A percentile compares a stretch with the other conserved stretches of the same genome.
Evolutionary conservation across 1,284 basidiomycete species (phyloP).

Genomic region (Sporisorium graminicola): DNA sequence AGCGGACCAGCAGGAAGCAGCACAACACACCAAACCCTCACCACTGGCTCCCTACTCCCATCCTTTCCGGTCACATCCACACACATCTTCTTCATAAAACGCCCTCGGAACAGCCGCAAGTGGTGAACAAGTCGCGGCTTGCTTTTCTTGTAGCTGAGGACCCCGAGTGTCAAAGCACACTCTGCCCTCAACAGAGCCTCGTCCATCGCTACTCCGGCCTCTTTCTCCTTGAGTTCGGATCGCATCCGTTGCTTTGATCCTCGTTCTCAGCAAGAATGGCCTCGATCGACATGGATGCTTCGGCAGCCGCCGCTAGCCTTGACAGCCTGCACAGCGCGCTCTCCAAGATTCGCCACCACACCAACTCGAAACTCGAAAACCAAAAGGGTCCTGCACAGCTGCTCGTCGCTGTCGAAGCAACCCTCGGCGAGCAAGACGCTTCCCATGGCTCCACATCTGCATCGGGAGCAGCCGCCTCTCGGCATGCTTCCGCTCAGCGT

Average conservation of each 20-base stretch:
- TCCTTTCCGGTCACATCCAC: background rate
- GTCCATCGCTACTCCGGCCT: background rate
- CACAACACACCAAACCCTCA: too few relatives aligned
- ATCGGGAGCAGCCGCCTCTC: constrained; percentile 77
- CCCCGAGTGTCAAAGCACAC: background rate
- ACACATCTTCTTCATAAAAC: background rate
- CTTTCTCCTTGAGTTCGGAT: background rate
- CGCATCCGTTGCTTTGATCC: background rate
- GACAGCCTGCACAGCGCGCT: constrained; percentile 55
- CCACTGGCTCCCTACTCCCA: too few relatives aligned
- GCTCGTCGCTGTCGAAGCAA: constrained; percentile 87
- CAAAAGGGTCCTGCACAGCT: constrained; percentile 92
- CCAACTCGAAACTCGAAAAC: constrained; percentile 82
- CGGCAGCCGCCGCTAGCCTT: constrained; percentile 40
- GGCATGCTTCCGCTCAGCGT: constrained; percentile 67
- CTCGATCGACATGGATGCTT: constrained; percentile 40
- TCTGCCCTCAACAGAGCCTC: constrained; percentile 8
- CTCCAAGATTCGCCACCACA: constrained; percentile 88
- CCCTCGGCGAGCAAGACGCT: constrained; percentile 83
- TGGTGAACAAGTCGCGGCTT: background rate
- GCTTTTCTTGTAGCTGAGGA: background rate
- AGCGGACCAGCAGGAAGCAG: too few relatives aligned
- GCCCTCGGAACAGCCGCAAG: background rate
- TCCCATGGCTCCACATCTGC: constrained; percentile 72
- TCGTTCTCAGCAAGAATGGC: constrained; percentile 33